Evolutionary conservation across 2,329 filamentous ascomycete genomes (phyloP), one percentile per base, ranked within the genome.

Genomic region (Aureobasidium subglaciale): DNA sequence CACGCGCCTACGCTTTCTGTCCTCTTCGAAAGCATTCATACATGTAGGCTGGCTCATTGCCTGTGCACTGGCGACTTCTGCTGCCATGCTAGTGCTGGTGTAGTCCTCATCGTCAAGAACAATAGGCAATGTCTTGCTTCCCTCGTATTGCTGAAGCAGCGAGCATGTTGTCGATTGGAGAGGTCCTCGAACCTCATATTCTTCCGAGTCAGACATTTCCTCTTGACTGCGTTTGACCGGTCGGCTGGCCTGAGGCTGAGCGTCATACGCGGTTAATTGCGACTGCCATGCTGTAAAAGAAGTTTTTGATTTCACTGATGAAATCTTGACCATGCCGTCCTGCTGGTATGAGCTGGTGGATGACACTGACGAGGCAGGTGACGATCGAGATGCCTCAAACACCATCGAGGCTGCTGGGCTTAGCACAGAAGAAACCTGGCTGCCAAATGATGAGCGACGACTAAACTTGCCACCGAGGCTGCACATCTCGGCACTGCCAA

Each of bases 381-480:
- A 79, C 56, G 79, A 80, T 58, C 80, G 71, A 13, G 75, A 75
- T 32, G 74, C 74, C 65, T 85, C 82, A 25, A 81, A 83, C 32
- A 83, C 69, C 77, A 84, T 81, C 30, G 82, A 84, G 60, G 84
- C 81, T n/a, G n/a, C n/a, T n/a, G 82, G 82, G 40, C 77, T 80
- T 8, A 75, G 79, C 18, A 68, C 68, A 41, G 75, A 79, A 4
- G 79, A 82, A 24, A 75, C 73, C 20, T 78, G 77, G 55, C 73
- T 78, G 64, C 76, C 63, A 67, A 72, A 69, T 61, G 73, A 78
- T 58, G 68, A 72, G 61, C 68, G 75, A 59, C 74, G 70, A 50
- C 68, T 70, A n/a, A 68, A 65, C 58, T 63, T 70, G 61, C 63
- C 84, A 81, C 38, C 81, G 68, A 56, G 75, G 78, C 38, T 73